phyloP scores from a whole-genome alignment of 1,139 yeast species.

The Pichia sp. region DNA sequence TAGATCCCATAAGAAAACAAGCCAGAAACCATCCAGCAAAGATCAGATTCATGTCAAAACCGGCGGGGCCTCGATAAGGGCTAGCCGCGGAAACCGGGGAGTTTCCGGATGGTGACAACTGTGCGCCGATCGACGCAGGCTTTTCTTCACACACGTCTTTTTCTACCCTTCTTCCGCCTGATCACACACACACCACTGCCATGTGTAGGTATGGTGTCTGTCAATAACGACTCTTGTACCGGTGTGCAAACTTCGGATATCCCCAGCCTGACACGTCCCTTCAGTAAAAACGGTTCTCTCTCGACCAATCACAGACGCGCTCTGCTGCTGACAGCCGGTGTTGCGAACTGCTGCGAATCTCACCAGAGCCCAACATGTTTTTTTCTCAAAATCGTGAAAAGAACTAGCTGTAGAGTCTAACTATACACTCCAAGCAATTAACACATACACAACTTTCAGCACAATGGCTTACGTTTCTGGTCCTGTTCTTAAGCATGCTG shows the following conservation, averaged over 20 bases:
- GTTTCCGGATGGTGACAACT: background rate
- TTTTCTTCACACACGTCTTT: no score
- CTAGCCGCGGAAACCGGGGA: background rate
- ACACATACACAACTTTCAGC: background rate
- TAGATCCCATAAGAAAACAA: background rate
- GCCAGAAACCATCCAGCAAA: background rate
- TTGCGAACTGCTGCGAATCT: background rate
- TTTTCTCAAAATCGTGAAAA: background rate
- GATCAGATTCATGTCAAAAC: background rate
- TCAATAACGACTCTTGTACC: no score
- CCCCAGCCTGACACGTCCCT: no score
- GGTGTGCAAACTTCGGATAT: no score
- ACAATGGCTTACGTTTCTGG: constrained; percentile 15
- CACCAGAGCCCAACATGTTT: background rate
- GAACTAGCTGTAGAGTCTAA: no score
- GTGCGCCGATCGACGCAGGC: no score
- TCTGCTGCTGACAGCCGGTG: background rate
- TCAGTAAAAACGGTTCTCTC: no score
- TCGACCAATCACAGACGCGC: background rate
- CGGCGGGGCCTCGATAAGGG: background rate
- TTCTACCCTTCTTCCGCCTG: no score
- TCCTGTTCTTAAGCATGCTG: constrained; percentile 21
- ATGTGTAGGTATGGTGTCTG: no score
- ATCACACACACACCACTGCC: no score
- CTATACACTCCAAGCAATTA: background rate